phyloP scores from a whole-genome alignment of 1,139 yeast species.

The Geotrichum phurueaensis region DNA sequence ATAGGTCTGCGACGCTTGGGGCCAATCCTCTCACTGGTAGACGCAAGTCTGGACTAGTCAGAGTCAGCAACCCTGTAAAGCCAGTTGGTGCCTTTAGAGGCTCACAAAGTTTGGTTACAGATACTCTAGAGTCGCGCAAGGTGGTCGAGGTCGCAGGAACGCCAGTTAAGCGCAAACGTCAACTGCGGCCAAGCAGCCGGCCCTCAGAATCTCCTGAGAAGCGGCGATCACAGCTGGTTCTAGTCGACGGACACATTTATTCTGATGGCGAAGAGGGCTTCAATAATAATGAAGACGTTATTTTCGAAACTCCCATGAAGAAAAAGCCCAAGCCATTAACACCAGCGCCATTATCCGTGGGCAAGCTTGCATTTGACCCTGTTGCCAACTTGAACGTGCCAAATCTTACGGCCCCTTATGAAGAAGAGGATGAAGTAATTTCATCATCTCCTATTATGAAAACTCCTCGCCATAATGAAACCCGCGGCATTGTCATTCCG shows the following conservation, averaged over 20 bases:
- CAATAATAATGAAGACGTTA: slow-evolving; percentile 1
- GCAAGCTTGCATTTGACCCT: neutral
- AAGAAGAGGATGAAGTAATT: slow-evolving; percentile 7
- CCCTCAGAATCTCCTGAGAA: neutral
- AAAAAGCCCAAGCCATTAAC: slow-evolving; percentile 2
- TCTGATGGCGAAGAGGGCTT: slow-evolving; percentile 7
- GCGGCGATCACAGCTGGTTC: neutral
- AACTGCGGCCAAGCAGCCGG: neutral
- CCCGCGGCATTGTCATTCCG: neutral
- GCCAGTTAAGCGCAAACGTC: slow-evolving; percentile 14
- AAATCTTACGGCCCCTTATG: neutral
- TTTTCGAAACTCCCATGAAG: slow-evolving; percentile 14
- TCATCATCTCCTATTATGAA: slow-evolving; percentile 8
- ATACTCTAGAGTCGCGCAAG: neutral
- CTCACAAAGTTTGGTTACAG: neutral
- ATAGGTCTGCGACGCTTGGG: neutral
- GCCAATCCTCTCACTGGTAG: neutral
- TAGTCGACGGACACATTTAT: slow-evolving; percentile 13
- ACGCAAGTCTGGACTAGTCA: neutral
- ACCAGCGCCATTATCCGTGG: neutral
- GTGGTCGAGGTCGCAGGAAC: slow-evolving; percentile 9
- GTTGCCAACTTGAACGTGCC: neutral
- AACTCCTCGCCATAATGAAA: slow-evolving; percentile 6
- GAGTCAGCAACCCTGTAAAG: neutral
- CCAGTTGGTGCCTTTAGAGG: neutral